phyloP scores from a whole-genome alignment of 2,329 filamentous ascomycete genomes.

The Rutstroemia sp. region DNA sequence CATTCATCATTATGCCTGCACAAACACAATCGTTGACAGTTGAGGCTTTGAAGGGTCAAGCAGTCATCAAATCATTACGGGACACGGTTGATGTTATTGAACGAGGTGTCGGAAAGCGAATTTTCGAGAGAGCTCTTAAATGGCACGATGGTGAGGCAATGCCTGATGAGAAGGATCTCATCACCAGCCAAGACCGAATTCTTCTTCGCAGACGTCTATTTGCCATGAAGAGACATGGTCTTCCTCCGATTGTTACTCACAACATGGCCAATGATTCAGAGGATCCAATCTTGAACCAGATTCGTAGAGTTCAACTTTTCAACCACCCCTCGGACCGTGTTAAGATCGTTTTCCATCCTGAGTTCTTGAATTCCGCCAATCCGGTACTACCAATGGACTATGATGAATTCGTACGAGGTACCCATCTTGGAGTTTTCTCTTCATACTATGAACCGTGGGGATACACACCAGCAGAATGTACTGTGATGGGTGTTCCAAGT shows the following conservation, averaged over 20 bases:
- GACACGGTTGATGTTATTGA: constrained; percentile 93
- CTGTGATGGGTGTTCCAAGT: constrained; percentile 96
- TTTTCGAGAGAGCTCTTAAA: constrained; percentile 88
- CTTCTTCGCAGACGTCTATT: constrained; percentile 86
- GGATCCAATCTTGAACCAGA: constrained; percentile 91
- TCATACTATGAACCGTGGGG: constrained; percentile 99
- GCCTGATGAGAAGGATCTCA: constrained; percentile 94
- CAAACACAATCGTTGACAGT: constrained; percentile 93
- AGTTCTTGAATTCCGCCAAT: constrained; percentile 94
- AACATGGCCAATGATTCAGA: constrained; percentile 96
- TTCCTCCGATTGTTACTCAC: constrained; percentile 95
- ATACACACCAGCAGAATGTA: constrained; percentile 96
- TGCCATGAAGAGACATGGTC: constrained; percentile 86
- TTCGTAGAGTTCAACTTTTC: constrained; percentile 92
- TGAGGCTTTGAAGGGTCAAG: constrained; percentile 92
- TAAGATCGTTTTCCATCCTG: constrained; percentile 96
- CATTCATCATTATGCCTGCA: constrained; percentile 98
- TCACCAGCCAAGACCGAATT: constrained; percentile 86
- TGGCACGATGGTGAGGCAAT: constrained; percentile 94
- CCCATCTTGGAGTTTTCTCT: constrained; percentile 89
- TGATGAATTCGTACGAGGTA: constrained; percentile 96
- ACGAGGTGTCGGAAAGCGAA: constrained; percentile 81
- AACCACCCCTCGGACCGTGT: constrained; percentile 93
- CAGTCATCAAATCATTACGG: constrained; percentile 90
- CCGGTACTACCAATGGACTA: constrained; percentile 94